Evolutionary conservation across 176 grass and related monocot species (phyloP), one percentile per base, ranked within the genome.

Genomic region (Aegilops tauschii): DNA sequence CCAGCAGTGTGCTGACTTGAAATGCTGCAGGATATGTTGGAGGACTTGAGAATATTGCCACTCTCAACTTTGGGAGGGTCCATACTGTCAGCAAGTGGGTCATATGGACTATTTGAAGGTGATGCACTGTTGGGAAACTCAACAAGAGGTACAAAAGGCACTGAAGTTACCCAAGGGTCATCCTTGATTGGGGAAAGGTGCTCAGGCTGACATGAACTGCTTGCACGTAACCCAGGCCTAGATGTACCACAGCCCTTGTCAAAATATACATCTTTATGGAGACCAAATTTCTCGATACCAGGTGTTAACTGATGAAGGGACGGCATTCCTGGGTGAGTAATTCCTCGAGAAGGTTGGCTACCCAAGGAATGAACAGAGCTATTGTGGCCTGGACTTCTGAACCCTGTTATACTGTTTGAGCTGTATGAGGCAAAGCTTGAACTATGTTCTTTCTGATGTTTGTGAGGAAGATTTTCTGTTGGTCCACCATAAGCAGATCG

Each of bases 111-210:
- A 71, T 64, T 72, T 77, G 79, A 37, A 90, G 63, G 71, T 59
- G 89, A 61, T 83, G 77, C 77, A 34, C 36, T 76, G 4, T 54
- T 28, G 79, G 83, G 81, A 89, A 90, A 81, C 89, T 8, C 54
- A 79, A 90, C 83, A 72, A 86, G 83, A 75, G 93, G 89, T 63
- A 83, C 88, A 89, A 95, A 95, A 89, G 90, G 93, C 37, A 93
- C 88, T 85, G 93, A 95, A 34, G 83, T 88, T 76, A 66, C 73
- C 90, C 93, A 95, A 82, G 83, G 61, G 85, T 91, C 82, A 47
- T 85, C 84, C 86, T 65, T 77, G 29, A 91, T 82, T 81, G 84
- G 83, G 69, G 80, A 76, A 89, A 77, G 71, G 23, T 59, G 10
- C 50, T n/a, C 73, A 82, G 80, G 73, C 52, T 72, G 84, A 61